Evolutionary conservation across 108 stramenopile species (phyloP), one percentile per base, ranked within the genome.

Genomic region (Pelagomonas calceolata): DNA sequence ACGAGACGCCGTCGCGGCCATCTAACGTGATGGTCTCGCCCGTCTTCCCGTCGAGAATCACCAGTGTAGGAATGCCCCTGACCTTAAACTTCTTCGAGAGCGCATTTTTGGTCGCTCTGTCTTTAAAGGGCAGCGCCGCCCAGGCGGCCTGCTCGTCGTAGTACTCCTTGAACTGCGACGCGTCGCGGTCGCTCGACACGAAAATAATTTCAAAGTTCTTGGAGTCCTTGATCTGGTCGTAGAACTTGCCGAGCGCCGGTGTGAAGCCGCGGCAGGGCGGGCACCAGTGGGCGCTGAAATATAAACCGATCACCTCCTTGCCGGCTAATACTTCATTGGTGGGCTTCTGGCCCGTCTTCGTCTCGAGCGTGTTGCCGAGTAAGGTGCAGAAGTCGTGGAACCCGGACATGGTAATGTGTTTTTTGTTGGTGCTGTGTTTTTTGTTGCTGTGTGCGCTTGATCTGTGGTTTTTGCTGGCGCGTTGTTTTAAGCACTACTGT

Each of bases 191-290:
- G 30, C 83, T 72, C 21, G 84, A 84, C 34, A 92, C 51, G 80
- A 95, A 95, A 33, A 95, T 85, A 60, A 95, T 73, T 81, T 95
- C 94, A 64, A 90, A 86, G 70, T 88, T 83, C 16, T 85, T 78
- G 67, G 82, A 78, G 30, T 73, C 73, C 70, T 83, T 82, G 73
- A 85, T 60, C 74, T 80, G 69, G 18, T 76, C 81, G 81, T 94
- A 94, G 75, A 92, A 82, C 77, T 93, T 85, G 67, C 82, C 83
- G 12, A 97, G 88, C 80, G 87, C 77, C 0, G 95, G 94, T 32
- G 95, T 94, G 70, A 97, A 97, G 0, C 73, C 64, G 14, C 89
- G 86, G 72, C 95, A 94, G 21, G 95, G 91, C 4, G 76, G 80
- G 73, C 92, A 82, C 75, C 75, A 72, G 63, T 76, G 70, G 21